These are phyloP conservation scores for Marasmius sp. DNA, from an alignment of 1,284 basidiomycete genomes.

Conservation along the genomic window DNA sequence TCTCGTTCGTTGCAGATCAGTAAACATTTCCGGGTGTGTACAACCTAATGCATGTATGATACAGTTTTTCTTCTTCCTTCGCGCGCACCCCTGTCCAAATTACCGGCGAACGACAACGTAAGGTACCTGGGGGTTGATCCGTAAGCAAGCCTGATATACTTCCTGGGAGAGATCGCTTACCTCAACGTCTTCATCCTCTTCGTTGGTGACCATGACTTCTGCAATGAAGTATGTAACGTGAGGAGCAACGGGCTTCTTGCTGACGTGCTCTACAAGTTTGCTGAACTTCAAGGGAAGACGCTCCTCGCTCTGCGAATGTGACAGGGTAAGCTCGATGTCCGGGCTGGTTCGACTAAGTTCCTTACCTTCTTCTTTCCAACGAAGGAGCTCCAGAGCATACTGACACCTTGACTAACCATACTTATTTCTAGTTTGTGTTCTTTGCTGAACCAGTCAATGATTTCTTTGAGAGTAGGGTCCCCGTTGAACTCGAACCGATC, in stretches of 20 bases:
- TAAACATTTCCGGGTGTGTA: not conserved
- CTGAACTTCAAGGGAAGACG: slow-evolving; percentile 88
- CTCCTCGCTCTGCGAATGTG: slow-evolving; percentile 70
- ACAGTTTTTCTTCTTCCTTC: not conserved
- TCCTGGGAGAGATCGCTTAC: slow-evolving; percentile 33
- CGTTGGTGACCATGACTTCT: slow-evolving; percentile 93
- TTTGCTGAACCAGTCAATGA: slow-evolving; percentile 83
- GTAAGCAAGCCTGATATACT: not conserved
- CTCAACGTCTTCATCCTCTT: slow-evolving; percentile 87
- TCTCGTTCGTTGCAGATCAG: not conserved
- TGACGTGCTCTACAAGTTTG: slow-evolving; percentile 89
- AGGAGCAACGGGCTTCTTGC: slow-evolving; percentile 87
- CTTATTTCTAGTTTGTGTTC: slow-evolving; percentile 88
- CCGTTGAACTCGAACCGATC: slow-evolving; percentile 93
- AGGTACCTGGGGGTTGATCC: slow-evolving; percentile 48
- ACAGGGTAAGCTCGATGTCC: slow-evolving; percentile 10
- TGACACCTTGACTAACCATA: slow-evolving; percentile 97
- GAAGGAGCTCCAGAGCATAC: slow-evolving; percentile 97
- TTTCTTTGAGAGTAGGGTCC: slow-evolving; percentile 87
- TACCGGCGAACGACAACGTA: slow-evolving; percentile 65
- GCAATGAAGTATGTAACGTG: slow-evolving; percentile 84
- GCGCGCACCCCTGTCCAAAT: not conserved
- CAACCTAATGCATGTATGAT: not conserved
- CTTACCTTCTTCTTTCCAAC: slow-evolving; percentile 86
- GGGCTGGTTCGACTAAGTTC: slow-evolving; percentile 2